Conservation (phyloP, 2,329 filamentous ascomycete genomes). For the Verticillium longisporum region DNA sequence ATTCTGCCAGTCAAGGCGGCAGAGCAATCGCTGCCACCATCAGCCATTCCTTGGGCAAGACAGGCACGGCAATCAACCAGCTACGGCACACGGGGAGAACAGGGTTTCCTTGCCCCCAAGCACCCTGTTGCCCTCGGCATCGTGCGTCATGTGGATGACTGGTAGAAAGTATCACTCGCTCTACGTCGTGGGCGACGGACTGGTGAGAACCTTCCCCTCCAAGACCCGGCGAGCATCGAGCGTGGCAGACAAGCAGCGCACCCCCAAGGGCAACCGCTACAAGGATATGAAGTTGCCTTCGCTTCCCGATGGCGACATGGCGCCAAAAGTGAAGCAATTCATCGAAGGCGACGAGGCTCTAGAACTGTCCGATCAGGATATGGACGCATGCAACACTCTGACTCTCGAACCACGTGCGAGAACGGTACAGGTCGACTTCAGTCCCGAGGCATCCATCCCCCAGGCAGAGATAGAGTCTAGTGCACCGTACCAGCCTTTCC, state of each 20-base stretch:
- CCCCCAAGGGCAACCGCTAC: slow-evolving; percentile 50
- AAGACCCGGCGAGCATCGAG: slow-evolving; percentile 49
- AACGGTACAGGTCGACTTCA: slow-evolving; percentile 29
- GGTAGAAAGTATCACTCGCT: slow-evolving; percentile 56
- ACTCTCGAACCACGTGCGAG: slow-evolving; percentile 38
- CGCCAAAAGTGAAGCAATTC: slow-evolving; percentile 48
- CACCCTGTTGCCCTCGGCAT: slow-evolving; percentile 43
- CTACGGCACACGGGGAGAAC: slow-evolving; percentile 72
- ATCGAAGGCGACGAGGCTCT: slow-evolving; percentile 51
- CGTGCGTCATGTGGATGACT: slow-evolving; percentile 60
- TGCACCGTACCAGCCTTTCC: slow-evolving; percentile 91
- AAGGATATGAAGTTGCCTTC: slow-evolving; percentile 61
- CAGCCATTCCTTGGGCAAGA: slow-evolving; percentile 66
- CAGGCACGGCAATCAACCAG: slow-evolving; percentile 62
- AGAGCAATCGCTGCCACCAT: slow-evolving; percentile 68
- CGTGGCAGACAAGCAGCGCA: slow-evolving; percentile 43
- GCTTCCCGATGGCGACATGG: slow-evolving; percentile 53
- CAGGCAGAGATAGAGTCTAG: slow-evolving; percentile 92
- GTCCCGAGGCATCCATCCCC: slow-evolving; percentile 58
- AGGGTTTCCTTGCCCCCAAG: slow-evolving; percentile 61
- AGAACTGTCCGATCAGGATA: slow-evolving; percentile 44
- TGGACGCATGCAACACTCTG: slow-evolving; percentile 48
- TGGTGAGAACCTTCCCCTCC: slow-evolving; percentile 59
- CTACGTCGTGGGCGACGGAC: slow-evolving; percentile 57
- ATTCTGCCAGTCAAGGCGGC: slow-evolving; percentile 61